Evolutionary conservation across 495 filamentous ascomycete species (phyloP), one percentile per base, ranked within the genome.

Genomic region (Penicillium macrosclerotiorum): DNA sequence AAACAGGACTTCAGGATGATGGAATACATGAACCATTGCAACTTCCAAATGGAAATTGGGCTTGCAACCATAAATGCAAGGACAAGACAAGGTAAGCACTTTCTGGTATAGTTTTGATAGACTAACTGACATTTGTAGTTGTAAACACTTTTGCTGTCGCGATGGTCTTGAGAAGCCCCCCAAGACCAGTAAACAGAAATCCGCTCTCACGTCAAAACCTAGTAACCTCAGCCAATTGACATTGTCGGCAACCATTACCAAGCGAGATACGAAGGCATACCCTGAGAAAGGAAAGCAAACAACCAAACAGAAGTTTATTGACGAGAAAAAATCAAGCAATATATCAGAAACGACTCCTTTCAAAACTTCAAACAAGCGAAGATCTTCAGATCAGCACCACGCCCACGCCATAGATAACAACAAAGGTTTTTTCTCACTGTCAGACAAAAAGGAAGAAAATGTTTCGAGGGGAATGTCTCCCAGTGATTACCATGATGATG

Each of bases 71-170:
- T 55, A 72, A 65, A 26, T 98, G 89, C 59, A 89, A 83, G 26
- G 78, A 88, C 47, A 86, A 84, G 49, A 83, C 77, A n/a, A 81
- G 70, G 64, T 79, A 68, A 42, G 65, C 35, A 11, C 6, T 6
- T 31, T 7, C 12, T 3, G 73, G 59, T 24, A 52, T 39, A 14
- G 74, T 72, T 49, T 65, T 55, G 11, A 4, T 5, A 17, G 22
- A 12, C 12, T 35, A 2, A 25, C 52, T 59, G 12, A 63, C 3
- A 1, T n/a, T 13, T n/a, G 1, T 42, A 83, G 80, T 30, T 89
- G 85, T 65, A 88, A 84, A 55, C 93, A 98, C 55, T 65, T 81
- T 26, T 98, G 93, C 55, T 98, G 93, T 60, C 81, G 79, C n/a
- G 88, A 95, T 35, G 92, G 92, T 1, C 56, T 93, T 4, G 85